Conservation (phyloP, 257 asterid genomes). For the Solanum pinnatisectum region DNA sequence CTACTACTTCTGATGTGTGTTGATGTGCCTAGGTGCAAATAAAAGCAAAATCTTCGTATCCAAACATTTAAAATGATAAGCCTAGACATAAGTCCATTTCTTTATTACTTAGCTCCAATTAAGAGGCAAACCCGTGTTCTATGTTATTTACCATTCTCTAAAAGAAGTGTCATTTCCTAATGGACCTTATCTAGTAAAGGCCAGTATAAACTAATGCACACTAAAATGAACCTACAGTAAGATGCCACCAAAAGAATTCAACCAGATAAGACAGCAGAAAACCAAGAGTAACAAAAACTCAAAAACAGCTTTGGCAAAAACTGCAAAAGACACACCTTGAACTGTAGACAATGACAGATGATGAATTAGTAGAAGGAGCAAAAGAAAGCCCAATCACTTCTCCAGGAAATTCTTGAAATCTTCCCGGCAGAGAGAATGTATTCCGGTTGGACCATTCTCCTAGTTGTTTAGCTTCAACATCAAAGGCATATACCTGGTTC, state of each 20-base stretch:
- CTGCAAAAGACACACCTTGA: conserved; percentile 48
- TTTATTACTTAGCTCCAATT: not conserved
- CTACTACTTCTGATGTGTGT: not conserved
- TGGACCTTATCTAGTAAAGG: not conserved
- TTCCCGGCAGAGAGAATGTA: conserved; percentile 68
- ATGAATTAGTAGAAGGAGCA: conserved; percentile 60
- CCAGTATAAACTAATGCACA: not conserved
- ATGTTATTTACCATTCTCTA: not conserved
- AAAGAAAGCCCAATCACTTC: conserved; percentile 95
- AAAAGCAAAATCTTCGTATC: not conserved
- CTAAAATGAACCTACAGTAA: not conserved
- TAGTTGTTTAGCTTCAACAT: conserved; percentile 88
- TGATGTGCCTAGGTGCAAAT: not conserved
- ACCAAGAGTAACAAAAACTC: not conserved
- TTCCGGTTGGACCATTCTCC: conserved; percentile 86
- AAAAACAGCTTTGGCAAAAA: not conserved
- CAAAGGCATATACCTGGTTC: conserved; percentile 84
- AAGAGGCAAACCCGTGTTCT: not conserved
- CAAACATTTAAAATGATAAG: not conserved
- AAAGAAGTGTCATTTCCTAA: not conserved
- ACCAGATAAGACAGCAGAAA: not conserved
- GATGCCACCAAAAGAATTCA: not conserved
- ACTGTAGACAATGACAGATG: conserved; percentile 78
- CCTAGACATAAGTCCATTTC: not conserved
- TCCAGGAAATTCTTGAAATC: conserved; percentile 96